These are phyloP conservation scores for Turnera subulata DNA, from an alignment of 345 rosid species.

Conservation along the genomic window DNA sequence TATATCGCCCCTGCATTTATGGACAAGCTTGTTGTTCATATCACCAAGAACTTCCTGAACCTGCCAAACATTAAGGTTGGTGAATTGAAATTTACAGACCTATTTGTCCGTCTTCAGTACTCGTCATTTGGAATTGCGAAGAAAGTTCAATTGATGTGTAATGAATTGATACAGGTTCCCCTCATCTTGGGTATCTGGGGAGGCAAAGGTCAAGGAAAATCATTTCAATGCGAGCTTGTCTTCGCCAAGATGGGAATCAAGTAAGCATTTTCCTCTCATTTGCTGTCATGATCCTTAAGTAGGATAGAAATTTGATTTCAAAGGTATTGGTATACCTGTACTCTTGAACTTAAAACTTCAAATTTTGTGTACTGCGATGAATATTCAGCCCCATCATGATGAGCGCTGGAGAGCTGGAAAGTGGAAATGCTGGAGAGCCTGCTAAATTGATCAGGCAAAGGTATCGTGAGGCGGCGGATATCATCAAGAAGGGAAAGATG, in stretches of 20 bases:
- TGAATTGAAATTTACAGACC: not conserved
- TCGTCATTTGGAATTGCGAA: not conserved
- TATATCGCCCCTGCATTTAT: constrained; percentile 56
- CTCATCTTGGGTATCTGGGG: constrained; percentile 59
- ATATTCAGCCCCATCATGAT: constrained; percentile 43
- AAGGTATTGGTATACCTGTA: too few relatives aligned
- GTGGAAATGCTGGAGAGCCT: constrained; percentile 59
- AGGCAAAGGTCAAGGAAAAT: constrained; percentile 62
- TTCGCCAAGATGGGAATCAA: constrained; percentile 59
- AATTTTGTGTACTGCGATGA: not conserved
- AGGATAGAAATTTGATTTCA: too few relatives aligned
- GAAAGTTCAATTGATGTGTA: not conserved
- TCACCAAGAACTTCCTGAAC: constrained; percentile 51
- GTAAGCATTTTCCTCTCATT: constrained; percentile 9
- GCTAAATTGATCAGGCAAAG: constrained; percentile 54
- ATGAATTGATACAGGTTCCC: constrained; percentile 34
- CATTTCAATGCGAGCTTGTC: constrained; percentile 61
- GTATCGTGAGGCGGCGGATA: constrained; percentile 50
- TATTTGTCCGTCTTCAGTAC: not conserved
- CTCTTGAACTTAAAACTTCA: too few relatives aligned
- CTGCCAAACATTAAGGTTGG: constrained; percentile 51
- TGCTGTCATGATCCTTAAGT: too few relatives aligned
- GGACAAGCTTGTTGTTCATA: constrained; percentile 54
- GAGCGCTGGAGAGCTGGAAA: constrained; percentile 62
- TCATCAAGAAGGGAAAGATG: constrained; percentile 48